Evolutionary conservation across 2,329 filamentous ascomycete genomes (phyloP).

Genomic region (Gaeumannomyces sp.): DNA sequence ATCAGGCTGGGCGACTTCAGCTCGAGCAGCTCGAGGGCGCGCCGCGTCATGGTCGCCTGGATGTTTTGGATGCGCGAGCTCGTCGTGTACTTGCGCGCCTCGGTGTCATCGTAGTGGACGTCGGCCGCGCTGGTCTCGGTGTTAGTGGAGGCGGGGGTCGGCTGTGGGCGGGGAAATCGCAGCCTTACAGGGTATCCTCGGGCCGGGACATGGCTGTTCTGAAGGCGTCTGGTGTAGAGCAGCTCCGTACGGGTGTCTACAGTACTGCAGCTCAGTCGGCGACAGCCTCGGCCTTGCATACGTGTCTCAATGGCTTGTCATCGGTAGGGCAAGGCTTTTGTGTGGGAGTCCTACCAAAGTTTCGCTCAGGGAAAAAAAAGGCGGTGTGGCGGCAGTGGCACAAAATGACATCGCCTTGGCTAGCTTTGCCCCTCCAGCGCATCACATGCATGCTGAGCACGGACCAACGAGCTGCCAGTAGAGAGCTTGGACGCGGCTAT

Average conservation of each 20-base stretch:
- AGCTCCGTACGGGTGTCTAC: not conserved
- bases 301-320: not conserved
- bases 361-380: not conserved
- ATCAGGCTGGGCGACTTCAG: slow-evolving; percentile 76
- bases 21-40: slow-evolving; percentile 85
- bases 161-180: slow-evolving; percentile 11
- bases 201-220: slow-evolving; percentile 78
- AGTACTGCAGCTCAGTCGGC: not conserved
- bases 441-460: not conserved
- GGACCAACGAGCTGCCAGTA: not conserved
- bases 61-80: slow-evolving; percentile 93
- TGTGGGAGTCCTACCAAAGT: not conserved
- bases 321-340: not conserved
- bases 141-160: slow-evolving; percentile 14
- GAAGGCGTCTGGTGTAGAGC: slow-evolving; percentile 11
- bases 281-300: not conserved
- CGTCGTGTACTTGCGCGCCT: slow-evolving; percentile 96
- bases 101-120: slow-evolving; percentile 93
- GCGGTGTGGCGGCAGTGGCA: not conserved
- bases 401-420: not conserved
- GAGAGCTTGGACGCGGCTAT: not conserved
- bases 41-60: slow-evolving; percentile 88
- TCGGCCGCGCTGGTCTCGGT: slow-evolving; percentile 59
- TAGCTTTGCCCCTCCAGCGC: too few relatives aligned
- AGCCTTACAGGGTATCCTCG: slow-evolving; percentile 79